Evolutionary conservation across 225 moss, liverwort and hornwort genomes (phyloP), one percentile per base, ranked within the genome.

Genomic region (Marchantia polymorpha): DNA sequence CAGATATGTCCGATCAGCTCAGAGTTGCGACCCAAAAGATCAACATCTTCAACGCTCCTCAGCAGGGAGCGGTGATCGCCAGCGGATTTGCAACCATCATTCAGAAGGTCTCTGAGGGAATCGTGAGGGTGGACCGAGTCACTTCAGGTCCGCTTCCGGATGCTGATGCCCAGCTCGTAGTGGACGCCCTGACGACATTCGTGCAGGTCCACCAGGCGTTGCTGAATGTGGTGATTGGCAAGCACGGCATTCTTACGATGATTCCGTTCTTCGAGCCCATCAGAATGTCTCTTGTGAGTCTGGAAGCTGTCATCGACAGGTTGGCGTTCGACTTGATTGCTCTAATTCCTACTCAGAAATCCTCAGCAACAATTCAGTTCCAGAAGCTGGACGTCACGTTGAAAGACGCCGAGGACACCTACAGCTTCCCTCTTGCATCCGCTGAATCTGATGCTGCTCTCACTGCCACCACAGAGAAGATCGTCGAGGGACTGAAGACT

Each of bases 121-220:
- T 74, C 10, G 17, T 31, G 16, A 77, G 26, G 9, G 10, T 77
- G 56, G 52, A 3, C 75, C 26, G 61, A 16, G 79, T 75, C 7
- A 80, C 83, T 0, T 22, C 10, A 15, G 52, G 52, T 64, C 46
- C 79, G 6, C 82, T 87, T 2, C 27, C 30, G 0, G 80, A 86
- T 23, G 76, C 7, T 61, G 83, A 83, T 29, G 86, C 81, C n/a
- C 7, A 59, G 83, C 69, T 83, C 70, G 83, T 88, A 8, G 80
- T 85, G 77, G 19, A 74, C 8, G 47, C 61, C 61, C 61, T 61
- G 19, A 61, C 1, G 61, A 6, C 1, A 61, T 61, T 61, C 7
- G 61, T 61, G 65, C 11, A 68, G 31, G 72, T 83, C 0, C 88
- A 88, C 65, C 77, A 78, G 77, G 77, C 61, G 65, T 55, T 78